Evolutionary conservation across 139 green algal genomes (phyloP), one percentile per base, ranked within the genome.

Genomic region (Mesostigma viride): DNA sequence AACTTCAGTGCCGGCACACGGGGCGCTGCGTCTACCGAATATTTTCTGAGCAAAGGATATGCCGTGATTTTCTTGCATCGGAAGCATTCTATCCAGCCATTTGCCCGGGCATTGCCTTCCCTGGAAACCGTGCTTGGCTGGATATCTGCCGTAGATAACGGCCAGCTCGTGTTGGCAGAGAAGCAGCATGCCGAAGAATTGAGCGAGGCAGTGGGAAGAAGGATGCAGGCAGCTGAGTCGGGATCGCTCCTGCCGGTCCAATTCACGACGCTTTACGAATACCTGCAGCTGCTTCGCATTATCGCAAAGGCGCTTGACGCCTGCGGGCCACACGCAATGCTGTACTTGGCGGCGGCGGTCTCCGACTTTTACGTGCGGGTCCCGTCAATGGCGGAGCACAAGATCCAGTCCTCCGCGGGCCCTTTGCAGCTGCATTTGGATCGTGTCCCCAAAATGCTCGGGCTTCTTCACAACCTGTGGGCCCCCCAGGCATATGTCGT

Each of bases 281-380:
- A 99, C 77, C 66, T 99, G 27, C 72, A 77, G 46, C 56, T 76
- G 22, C 56, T 97, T 4, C 58, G 76, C 32, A 26, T 70, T 0
- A 78, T 95, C 1, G 82, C 81, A 0, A 26, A 62, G 20, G 56
- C 17, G 1, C 34, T 94, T 44, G 17, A 62, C 4, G 68, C 73
- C 0, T 79, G 75, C 17, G 85, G 87, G 0, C 28, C 51, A 1
- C 53, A 47, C 0, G 87, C 80, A 1, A 76, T 94, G 47, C 88
- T 96, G 36, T 96, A 95, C 81, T 76, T 96, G n/a, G 93, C 93
- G n/a, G 92, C 93, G 28, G 93, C 93, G 1, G 93, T 99, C 4
- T 94, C 86, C 8, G 93, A 99, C 81, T 97, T 96, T 64, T 97
- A 91, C 79, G 65, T 97, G 1, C 92, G 92, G 3, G 97, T 91